Evolutionary conservation across 2,329 filamentous ascomycete species (phyloP), one percentile per base, ranked within the genome.

Genomic region (Scytalidium sp.): DNA sequence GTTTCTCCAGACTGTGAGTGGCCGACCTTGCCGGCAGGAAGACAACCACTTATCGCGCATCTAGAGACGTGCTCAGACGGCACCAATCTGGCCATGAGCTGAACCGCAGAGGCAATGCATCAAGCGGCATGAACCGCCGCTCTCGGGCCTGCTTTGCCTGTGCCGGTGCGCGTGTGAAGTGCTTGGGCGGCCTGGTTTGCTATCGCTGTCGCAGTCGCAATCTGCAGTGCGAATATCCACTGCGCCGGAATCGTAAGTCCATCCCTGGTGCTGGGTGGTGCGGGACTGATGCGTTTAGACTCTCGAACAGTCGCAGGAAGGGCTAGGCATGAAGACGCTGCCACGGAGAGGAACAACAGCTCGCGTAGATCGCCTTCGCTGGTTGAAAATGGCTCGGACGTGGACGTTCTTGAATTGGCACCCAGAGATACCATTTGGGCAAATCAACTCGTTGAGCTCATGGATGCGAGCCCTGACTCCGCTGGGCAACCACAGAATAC

Each of bases 41-140:
- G 36, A 43, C 5, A 47, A 13, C 17, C 42, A n/a, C 45, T 47
- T 19, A 47, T 47, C 17, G 8, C n/a, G 29, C 23, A 40, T 2
- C 19, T 29, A 47, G 45, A 17, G 45, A 47, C 17, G 41, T 47
- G 13, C 45, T 47, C 22, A 42, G 45, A 19, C 45, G 45, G 45
- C 45, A 47, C 36, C 45, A 47, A 47, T 29, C 45, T 22, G 25
- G 45, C 21, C 45, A 47, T 47, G 45, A 47, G 9, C n/a, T 47
- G 36, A 47, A 47, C 17, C 45, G 45, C 20, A 47, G 20, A 41
- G 45, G 40, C 15, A 47, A 19, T 27, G 32, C 13, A 43, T 47
- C 29, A 20, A 21, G 42, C 36, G 32, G 41, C 36, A 42, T 36
- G 45, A 19, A 25, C 5, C 45, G 45, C 21, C 41, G 27, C 42